Evolutionary conservation across 1,284 basidiomycete genomes (phyloP), one percentile per base, ranked within the genome.

Genomic region (Anthracocystis setariae): DNA sequence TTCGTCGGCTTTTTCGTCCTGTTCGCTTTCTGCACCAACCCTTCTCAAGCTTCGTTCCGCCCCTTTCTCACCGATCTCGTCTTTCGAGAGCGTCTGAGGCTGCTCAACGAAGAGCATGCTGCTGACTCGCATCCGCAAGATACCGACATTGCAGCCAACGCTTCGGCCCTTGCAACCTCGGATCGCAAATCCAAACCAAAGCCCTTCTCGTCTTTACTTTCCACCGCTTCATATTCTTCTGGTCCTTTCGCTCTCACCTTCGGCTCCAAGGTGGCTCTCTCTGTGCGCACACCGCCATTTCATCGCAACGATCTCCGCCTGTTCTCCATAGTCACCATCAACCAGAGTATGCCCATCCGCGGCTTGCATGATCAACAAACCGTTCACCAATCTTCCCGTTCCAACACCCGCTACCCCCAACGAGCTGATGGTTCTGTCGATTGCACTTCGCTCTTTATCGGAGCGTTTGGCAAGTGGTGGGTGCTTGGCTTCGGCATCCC

Each of bases 31-130:
- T 88, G 93, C 83, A 92, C 93, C 39, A 96, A 95, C 83, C 94
- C 94, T 17, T 89, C 90, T 56, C 93, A 97, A 84, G 88, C 89
- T 44, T 93, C 92, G 3, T 97, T 97, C 85, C 89, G 93, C 57
- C 88, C 92, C 15, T 94, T 93, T 85, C 90, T 98, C 77, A 97
- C 94, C 32, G 93, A 96, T 82, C 90, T 93, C 80, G 93, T 93
- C 37, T 96, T 98, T 82, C 91, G 93, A 51, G 90, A 92, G 63
- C 93, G 97, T 82, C 88, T 98, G 59, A 92, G 90, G 67, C 90
- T 91, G 63, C 88, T 97, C 40, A 69, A 68, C 27, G 67, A 77
- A 40, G 49, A 71, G 35, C 46, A 59, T 46, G 53, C 50, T 21
- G 46, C 50, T 5, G 54, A 64, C 7, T 52, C 55, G 27, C 54